phyloP scores from a whole-genome alignment of 129 eudicot genomes.

The Helichrysum umbraculigerum region DNA sequence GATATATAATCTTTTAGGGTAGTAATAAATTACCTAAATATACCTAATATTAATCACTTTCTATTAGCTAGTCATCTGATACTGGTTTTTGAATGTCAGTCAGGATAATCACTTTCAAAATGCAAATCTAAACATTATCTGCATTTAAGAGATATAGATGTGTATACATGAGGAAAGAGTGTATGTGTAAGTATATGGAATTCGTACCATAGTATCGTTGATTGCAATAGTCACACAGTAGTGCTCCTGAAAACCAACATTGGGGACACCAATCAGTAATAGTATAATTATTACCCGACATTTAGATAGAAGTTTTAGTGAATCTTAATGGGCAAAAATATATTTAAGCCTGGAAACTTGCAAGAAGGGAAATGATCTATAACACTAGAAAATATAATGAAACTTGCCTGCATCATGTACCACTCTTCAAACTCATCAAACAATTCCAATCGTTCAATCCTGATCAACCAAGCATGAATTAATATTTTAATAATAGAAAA shows the following conservation, averaged over 20 bases:
- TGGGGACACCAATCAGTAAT: conserved; percentile 7
- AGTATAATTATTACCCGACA: not conserved
- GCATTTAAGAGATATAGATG: not conserved
- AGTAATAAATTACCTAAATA: not conserved
- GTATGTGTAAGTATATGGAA: not conserved
- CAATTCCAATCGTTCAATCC: conserved; percentile 95
- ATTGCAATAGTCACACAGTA: conserved; percentile 85
- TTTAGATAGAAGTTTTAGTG: not conserved
- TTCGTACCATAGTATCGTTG: conserved; percentile 79
- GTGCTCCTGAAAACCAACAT: conserved; percentile 78
- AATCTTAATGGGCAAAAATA: not conserved
- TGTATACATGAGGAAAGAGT: not conserved
- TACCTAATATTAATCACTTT: not conserved
- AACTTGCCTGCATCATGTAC: conserved; percentile 99
- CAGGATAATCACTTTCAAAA: not conserved
- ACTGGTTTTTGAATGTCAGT: not conserved
- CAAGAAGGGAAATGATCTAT: not conserved
- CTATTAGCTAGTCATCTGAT: not conserved
- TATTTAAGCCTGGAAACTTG: not conserved
- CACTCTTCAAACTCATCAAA: conserved; percentile 99
- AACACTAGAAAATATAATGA: conserved; percentile 4
- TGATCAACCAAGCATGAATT: conserved; percentile 35
- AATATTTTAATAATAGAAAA: conserved; percentile 21
- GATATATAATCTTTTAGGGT: not conserved
- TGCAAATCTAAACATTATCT: not conserved